phyloP scores from a whole-genome alignment of 305 asterid species.

The Solanum hybrid region DNA sequence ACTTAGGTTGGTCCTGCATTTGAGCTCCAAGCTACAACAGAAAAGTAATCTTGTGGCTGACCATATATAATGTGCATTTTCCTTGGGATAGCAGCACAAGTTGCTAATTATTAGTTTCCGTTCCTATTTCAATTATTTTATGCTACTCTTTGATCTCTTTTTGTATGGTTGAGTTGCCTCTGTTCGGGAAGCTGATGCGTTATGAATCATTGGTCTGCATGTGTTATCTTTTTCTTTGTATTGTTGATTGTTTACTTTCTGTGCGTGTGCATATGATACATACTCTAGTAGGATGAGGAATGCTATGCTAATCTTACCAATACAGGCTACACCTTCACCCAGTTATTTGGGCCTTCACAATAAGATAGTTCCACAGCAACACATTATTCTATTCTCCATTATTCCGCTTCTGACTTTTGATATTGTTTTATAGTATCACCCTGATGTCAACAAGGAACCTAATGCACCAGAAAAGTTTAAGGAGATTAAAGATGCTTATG shows the following conservation, averaged over 20 bases:
- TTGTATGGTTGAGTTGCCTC: background rate
- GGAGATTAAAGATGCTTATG: conserved; percentile 97
- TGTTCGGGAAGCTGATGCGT: background rate
- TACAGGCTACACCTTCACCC: background rate
- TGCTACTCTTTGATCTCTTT: background rate
- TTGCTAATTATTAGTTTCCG: background rate
- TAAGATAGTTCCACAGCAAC: background rate
- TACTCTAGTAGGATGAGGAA: background rate
- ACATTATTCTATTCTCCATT: conserved; percentile 3
- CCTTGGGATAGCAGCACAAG: background rate
- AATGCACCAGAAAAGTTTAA: conserved; percentile 94
- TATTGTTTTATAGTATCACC: conserved; percentile 60
- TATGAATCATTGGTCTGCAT: background rate
- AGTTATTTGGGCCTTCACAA: background rate
- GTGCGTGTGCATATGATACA: background rate
- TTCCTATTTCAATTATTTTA: background rate
- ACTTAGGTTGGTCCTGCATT: background rate
- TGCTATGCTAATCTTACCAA: background rate
- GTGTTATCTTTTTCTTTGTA: background rate
- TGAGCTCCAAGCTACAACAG: background rate
- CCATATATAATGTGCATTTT: background rate
- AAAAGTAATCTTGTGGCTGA: background rate
- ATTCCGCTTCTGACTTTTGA: conserved; percentile 5
- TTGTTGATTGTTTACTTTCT: background rate
- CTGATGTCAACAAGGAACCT: conserved; percentile 96